These are phyloP conservation scores for Cyberlindnera amylophila DNA, from an alignment of 805 yeast species.

Conservation along the genomic window DNA sequence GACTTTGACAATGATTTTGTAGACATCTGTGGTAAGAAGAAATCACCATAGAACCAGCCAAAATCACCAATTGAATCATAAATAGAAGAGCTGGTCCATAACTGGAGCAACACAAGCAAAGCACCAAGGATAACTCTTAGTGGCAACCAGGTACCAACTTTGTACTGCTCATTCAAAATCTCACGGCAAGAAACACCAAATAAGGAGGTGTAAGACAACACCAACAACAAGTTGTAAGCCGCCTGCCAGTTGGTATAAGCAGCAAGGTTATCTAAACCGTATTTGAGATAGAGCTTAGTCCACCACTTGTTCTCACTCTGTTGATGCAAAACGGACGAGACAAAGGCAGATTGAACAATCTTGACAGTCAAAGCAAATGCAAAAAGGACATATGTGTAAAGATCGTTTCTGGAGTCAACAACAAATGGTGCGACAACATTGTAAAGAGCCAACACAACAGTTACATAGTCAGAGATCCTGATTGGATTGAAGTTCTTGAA, in stretches of 20 bases:
- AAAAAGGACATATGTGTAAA: slow-evolving; percentile 27
- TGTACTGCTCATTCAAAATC: slow-evolving; percentile 26
- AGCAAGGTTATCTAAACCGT: slow-evolving; percentile 58
- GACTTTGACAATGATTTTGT: slow-evolving; percentile 59
- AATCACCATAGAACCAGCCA: slow-evolving; percentile 92
- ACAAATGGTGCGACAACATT: slow-evolving; percentile 40
- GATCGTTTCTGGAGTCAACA: slow-evolving; percentile 27
- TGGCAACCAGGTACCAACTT: slow-evolving; percentile 39
- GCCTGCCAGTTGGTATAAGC: slow-evolving; percentile 75
- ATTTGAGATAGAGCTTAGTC: slow-evolving; percentile 60
- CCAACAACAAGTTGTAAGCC: slow-evolving; percentile 48
- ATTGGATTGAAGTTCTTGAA: slow-evolving; percentile 59
- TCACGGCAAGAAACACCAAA: slow-evolving; percentile 35
- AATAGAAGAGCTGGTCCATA: slow-evolving; percentile 67
- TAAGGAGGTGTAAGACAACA: slow-evolving; percentile 56
- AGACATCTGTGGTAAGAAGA: slow-evolving; percentile 57
- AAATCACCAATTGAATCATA: slow-evolving; percentile 70
- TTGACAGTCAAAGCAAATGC: slow-evolving; percentile 41
- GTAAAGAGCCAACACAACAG: slow-evolving; percentile 39
- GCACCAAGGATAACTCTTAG: slow-evolving; percentile 58
- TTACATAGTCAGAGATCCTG: slow-evolving; percentile 60
- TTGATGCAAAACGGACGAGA: slow-evolving; percentile 46
- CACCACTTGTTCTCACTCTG: slow-evolving; percentile 62
- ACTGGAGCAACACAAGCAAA: slow-evolving; percentile 53
- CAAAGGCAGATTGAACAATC: slow-evolving; percentile 45